These are phyloP conservation scores for Xylariaceae sp. DNA, from an alignment of 2,329 filamentous ascomycete species.

Conservation along the genomic window DNA sequence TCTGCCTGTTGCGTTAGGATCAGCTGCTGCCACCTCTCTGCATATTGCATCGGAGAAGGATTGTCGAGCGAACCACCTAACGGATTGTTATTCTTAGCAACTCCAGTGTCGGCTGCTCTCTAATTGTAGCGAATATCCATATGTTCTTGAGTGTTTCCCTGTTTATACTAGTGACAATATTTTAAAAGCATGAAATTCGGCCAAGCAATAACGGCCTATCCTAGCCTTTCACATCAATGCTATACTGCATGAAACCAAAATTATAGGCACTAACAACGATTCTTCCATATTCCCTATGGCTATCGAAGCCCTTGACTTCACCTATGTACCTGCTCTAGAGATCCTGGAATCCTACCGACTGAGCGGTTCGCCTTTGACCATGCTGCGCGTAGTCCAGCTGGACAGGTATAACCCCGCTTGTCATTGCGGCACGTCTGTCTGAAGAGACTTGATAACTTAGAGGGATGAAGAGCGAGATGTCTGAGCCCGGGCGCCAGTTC, in stretches of 20 bases:
- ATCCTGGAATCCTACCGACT: conserved; percentile 23
- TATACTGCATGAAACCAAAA: conserved; percentile 10
- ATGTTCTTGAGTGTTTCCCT: background rate
- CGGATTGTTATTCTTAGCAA: conserved; percentile 24
- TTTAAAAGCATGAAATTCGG: background rate
- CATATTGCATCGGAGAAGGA: conserved; percentile 20
- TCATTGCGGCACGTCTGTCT: conserved; percentile 1
- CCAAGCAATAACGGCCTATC: conserved; percentile 22
- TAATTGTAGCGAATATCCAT: conserved; percentile 1
- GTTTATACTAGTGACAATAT: conserved; percentile 20
- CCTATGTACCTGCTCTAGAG: conserved; percentile 6
- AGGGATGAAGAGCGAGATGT: conserved; percentile 13
- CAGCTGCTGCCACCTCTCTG: conserved; percentile 13
- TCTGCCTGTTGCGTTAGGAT: conserved; percentile 15
- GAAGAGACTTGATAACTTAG: background rate
- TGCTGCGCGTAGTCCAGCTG: conserved; percentile 8
- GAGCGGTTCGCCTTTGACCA: conserved; percentile 23
- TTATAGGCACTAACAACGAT: background rate
- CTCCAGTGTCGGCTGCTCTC: background rate
- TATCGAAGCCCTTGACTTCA: conserved; percentile 2
- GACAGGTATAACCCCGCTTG: conserved; percentile 10
- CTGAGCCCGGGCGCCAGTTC: conserved; percentile 30
- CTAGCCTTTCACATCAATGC: conserved; percentile 28
- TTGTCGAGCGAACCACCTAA: background rate
- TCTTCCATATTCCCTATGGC: conserved; percentile 8